Percentiles rank a stretch among this genome's conserved stretches.
phyloP scores from a whole-genome alignment of 768 basidiomycete species.

The Pisolithus tinctorius region DNA sequence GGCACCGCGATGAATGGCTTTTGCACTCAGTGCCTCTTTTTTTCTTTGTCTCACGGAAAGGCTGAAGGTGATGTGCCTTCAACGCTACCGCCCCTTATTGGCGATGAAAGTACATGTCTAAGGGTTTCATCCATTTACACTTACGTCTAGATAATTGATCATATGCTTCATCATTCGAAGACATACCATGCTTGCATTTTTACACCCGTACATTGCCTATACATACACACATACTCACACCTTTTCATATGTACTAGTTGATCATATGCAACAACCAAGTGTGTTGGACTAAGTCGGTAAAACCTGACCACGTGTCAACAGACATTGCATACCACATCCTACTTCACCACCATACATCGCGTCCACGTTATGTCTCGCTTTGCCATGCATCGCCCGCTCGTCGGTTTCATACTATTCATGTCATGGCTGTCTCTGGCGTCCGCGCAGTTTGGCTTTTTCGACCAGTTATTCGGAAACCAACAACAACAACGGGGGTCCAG shows the following conservation, averaged over 20 bases:
- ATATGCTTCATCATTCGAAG: neutral
- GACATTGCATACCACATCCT: neutral
- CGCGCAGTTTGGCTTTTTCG: conserved; percentile 78
- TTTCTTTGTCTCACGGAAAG: neutral
- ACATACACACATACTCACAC: neutral
- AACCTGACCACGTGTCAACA: neutral
- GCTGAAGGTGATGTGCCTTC: neutral
- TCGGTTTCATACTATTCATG: conserved; percentile 9
- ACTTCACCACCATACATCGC: neutral
- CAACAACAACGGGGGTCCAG: conserved; percentile 37
- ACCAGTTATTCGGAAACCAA: conserved; percentile 61
- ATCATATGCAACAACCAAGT: neutral
- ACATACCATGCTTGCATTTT: neutral
- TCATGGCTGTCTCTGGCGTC: conserved; percentile 29
- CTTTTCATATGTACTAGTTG: neutral
- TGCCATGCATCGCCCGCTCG: conserved; percentile 10
- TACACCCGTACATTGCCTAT: neutral
- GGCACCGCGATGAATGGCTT: conserved; percentile 13
- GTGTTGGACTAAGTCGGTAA: neutral
- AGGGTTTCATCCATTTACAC: neutral
- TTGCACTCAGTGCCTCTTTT: neutral
- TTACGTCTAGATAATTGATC: neutral
- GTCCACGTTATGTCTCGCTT: neutral
- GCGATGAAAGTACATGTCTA: neutral
- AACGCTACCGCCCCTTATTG: neutral